Evolutionary conservation across 192 early-diverging fungal genomes (phyloP), one percentile per base, ranked within the genome.

Genomic region (Podochytrium sp.): DNA sequence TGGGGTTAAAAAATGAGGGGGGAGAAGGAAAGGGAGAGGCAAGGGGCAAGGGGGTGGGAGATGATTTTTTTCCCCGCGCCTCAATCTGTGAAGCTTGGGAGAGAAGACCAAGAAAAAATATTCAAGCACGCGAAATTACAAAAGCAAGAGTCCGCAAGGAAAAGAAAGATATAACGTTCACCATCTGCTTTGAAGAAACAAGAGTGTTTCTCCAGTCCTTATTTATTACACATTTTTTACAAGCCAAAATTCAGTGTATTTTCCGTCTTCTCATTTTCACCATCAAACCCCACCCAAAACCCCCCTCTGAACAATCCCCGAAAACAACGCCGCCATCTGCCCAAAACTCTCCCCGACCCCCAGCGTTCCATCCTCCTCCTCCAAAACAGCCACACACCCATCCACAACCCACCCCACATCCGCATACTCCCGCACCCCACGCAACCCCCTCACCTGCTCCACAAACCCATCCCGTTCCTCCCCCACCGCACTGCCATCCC

Each of bases 401-500:
- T 61, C 59, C 18, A 61, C 25, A 23, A 34, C 6, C 23, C 35
- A 25, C 14, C 23, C 59, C 18, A 29, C 38, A 14, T 65, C 63
- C 5, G 16, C 7, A 47, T 65, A 65, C 30, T 65, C 63, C 3
- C 63, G 5, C 5, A 4, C 4, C 40, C 20, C 27, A 0, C 20
- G 4, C 27, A 65, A 27, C 29, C 16, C 29, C n/a, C 4, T 4
- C 6, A 65, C 38, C n/a, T 47, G 37, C 7, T 4, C 37, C 38
- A 65, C 37, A 65, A 65, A 65, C 63, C 38, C 10, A 33, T 51
- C 71, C 38, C 55, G n/a, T 38, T 49, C 29, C 35, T 30, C 71
- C 27, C 10, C 65, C 56, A n/a, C n/a, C 1, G 30, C 29, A n/a
- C 35, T 33, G 7, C 10, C 68, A 20, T 23, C 30, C 47, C 30